These are phyloP conservation scores for Cladophialophora carrionii DNA, from an alignment of 2,329 filamentous ascomycete species.

Conservation along the genomic window DNA sequence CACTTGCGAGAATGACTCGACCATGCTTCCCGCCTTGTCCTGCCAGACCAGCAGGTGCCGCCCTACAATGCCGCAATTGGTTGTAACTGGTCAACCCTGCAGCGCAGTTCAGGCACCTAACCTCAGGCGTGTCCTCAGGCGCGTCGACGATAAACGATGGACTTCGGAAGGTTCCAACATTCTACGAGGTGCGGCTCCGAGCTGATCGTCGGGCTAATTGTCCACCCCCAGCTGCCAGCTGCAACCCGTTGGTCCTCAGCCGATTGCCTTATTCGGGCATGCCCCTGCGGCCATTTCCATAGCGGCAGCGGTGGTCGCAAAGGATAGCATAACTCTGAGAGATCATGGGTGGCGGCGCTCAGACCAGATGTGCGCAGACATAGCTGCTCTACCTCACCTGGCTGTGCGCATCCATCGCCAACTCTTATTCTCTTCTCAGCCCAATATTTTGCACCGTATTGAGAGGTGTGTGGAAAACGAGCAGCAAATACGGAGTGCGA, in stretches of 20 bases:
- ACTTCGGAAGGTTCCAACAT: not conserved
- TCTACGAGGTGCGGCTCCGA: not conserved
- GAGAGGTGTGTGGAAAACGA: not conserved
- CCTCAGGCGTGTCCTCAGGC: not conserved
- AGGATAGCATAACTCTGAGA: not conserved
- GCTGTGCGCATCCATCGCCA: not conserved
- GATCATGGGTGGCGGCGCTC: not conserved
- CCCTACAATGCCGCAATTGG: not conserved
- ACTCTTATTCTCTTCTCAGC: not conserved
- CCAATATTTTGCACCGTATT: not conserved
- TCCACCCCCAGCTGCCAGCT: not conserved
- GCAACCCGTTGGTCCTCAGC: not conserved
- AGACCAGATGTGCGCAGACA: not conserved
- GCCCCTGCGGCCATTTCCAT: constrained; percentile 1
- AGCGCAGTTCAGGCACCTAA: not conserved
- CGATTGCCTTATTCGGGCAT: constrained; percentile 13
- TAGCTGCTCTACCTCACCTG: not conserved
- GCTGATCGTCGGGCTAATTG: not conserved
- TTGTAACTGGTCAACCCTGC: not conserved
- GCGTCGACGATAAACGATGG: not conserved
- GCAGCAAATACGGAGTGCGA: not conserved
- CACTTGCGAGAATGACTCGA: not conserved
- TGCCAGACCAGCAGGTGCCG: not conserved
- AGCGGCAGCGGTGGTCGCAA: not conserved
- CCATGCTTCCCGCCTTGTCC: not conserved